Percentiles rank a stretch among this genome's conserved stretches.
phyloP scores from a whole-genome alignment of 1,284 basidiomycete genomes.

The Phlebopus sp. region DNA sequence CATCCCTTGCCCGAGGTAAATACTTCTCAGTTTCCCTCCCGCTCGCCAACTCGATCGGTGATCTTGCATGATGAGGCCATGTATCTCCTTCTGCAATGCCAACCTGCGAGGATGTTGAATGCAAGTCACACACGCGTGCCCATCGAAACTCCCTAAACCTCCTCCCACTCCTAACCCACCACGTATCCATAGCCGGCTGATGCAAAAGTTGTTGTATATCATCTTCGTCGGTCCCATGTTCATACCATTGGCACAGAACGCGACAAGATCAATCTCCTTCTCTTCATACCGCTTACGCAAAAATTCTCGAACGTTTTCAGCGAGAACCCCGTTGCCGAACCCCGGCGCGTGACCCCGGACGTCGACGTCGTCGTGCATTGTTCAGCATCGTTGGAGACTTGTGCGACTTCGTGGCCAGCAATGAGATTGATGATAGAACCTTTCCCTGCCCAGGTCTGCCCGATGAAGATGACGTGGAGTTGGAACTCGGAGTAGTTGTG shows the following conservation, averaged over 20 bases:
- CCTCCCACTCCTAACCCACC: constrained; percentile 28
- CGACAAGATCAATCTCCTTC: not conserved
- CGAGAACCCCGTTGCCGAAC: too few species aligned
- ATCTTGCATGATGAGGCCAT: constrained; percentile 11
- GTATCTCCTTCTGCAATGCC: constrained; percentile 17
- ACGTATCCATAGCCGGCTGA: constrained; percentile 29
- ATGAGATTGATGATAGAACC: constrained; percentile 6
- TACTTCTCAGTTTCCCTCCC: constrained; percentile 7
- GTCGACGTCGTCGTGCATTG: not conserved
- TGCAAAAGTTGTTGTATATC: constrained; percentile 19
- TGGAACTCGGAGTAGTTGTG: too few species aligned
- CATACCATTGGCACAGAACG: constrained; percentile 19
- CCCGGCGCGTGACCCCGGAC: too few species aligned
- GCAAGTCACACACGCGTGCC: constrained; percentile 25
- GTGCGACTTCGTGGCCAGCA: not conserved
- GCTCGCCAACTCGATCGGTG: constrained; percentile 2
- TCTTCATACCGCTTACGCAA: too few species aligned
- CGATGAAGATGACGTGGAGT: not conserved
- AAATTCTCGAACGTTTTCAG: too few species aligned
- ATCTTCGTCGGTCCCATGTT: constrained; percentile 7
- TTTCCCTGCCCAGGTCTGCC: constrained; percentile 1
- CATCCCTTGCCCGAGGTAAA: too few species aligned
- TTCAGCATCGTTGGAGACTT: not conserved
- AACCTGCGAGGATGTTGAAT: constrained; percentile 17
- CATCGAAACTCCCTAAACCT: constrained; percentile 20